Percentiles rank a stretch among this genome's conserved stretches.
phyloP scores from a whole-genome alignment of 2,329 filamentous ascomycete genomes.

The Ramularia collo-cygni region DNA sequence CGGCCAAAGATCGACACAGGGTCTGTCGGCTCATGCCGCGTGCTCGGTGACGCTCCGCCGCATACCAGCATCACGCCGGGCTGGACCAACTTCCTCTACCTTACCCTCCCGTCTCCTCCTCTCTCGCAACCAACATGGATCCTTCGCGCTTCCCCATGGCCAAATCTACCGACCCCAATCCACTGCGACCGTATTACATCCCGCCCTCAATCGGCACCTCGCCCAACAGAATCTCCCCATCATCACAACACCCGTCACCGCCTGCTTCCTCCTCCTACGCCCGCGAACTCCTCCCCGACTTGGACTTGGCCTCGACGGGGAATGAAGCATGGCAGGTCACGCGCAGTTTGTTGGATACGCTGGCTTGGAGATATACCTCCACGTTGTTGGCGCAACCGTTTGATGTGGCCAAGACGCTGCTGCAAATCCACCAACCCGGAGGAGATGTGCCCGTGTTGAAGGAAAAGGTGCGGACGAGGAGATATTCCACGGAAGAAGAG shows the following conservation, averaged over 20 bases:
- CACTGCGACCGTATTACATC: slow-evolving; percentile 64
- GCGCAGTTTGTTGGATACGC: slow-evolving; percentile 72
- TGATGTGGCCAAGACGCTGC: slow-evolving; percentile 88
- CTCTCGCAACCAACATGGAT: not conserved
- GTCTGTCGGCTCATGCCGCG: too few species aligned
- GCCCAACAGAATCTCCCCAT: slow-evolving; percentile 36
- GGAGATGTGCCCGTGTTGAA: too few species aligned
- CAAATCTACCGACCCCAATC: slow-evolving; percentile 50
- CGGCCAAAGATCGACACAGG: too few species aligned
- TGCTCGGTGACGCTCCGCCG: too few species aligned
- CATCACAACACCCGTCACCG: slow-evolving; percentile 9
- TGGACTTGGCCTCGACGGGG: slow-evolving; percentile 50
- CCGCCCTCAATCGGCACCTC: slow-evolving; percentile 52
- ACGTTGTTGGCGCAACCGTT: slow-evolving; percentile 90
- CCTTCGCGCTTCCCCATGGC: slow-evolving; percentile 32
- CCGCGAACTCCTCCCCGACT: slow-evolving; percentile 77
- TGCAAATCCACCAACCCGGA: slow-evolving; percentile 62
- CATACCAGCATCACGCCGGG: too few species aligned
- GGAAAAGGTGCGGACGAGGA: slow-evolving; percentile 11
- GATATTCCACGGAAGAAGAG: too few species aligned
- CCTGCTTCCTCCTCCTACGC: slow-evolving; percentile 55
- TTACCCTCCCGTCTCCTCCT: too few species aligned
- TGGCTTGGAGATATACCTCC: slow-evolving; percentile 86
- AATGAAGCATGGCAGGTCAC: slow-evolving; percentile 37
- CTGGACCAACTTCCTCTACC: too few species aligned